Conservation (phyloP, 2,329 filamentous ascomycete species). For the Penicillium sp. region DNA sequence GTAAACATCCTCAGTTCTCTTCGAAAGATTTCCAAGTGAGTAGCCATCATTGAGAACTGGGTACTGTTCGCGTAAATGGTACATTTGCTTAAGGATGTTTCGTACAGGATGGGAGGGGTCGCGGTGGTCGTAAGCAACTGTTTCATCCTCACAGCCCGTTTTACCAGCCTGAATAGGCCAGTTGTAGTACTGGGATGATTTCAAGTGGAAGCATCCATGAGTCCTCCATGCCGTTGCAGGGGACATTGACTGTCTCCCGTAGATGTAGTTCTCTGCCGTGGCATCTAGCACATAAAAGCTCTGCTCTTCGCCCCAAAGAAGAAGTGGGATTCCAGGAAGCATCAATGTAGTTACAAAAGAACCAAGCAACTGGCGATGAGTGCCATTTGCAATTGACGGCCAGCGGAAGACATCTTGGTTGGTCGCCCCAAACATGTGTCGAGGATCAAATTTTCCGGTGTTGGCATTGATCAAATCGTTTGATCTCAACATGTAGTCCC, state of each 20-base stretch:
- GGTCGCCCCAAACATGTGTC: constrained; percentile 63
- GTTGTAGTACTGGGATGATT: constrained; percentile 56
- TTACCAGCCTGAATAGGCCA: constrained; percentile 56
- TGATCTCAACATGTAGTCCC: constrained; percentile 56
- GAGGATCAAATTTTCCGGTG: constrained; percentile 61
- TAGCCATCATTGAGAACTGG: constrained; percentile 62
- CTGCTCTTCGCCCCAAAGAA: constrained; percentile 66
- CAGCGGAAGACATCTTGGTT: constrained; percentile 67
- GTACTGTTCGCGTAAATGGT: constrained; percentile 57
- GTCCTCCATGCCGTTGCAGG: constrained; percentile 61
- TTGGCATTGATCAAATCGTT: constrained; percentile 62
- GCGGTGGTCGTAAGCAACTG: constrained; percentile 59
- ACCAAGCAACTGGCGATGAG: constrained; percentile 57
- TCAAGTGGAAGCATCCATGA: constrained; percentile 62
- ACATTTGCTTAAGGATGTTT: constrained; percentile 62
- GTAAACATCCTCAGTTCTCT: constrained; percentile 50
- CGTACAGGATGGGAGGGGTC: constrained; percentile 62
- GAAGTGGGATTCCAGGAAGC: constrained; percentile 60
- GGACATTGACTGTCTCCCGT: constrained; percentile 62
- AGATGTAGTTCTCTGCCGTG: constrained; percentile 64
- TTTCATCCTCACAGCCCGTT: constrained; percentile 56
- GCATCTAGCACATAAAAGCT: constrained; percentile 63
- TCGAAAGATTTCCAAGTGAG: constrained; percentile 55
- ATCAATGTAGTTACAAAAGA: constrained; percentile 59
- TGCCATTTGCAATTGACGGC: constrained; percentile 57